A percentile compares a stretch with the other conserved stretches of the same genome.
Evolutionary conservation across 2,329 filamentous ascomycete genomes (phyloP).

Genomic region (Alternaria postmessia): DNA sequence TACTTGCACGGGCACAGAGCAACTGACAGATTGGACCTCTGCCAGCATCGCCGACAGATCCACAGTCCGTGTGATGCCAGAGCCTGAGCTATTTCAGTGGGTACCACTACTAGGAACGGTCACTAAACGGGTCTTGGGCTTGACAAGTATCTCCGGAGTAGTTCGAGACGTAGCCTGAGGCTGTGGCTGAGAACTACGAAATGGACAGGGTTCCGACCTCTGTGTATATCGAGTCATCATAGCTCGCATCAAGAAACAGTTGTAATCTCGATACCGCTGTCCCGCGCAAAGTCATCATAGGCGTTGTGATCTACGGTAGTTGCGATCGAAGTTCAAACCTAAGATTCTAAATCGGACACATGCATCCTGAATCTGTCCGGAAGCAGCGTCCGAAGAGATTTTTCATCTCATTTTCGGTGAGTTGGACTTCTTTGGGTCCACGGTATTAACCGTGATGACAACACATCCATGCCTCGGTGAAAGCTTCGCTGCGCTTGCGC

Average conservation of each 20-base stretch:
- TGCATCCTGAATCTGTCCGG: conserved; percentile 1
- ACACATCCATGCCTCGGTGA: conserved; percentile 4
- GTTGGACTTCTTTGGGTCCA: not conserved
- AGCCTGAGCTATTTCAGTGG: conserved; percentile 2
- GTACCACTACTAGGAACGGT: conserved; percentile 1
- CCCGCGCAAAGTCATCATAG: not conserved
- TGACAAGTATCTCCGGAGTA: not conserved
- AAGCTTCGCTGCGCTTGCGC: conserved; percentile 5
- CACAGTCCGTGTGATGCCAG: not conserved
- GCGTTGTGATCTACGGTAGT: not conserved
- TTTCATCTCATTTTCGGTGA: conserved; percentile 1
- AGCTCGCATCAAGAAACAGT: not conserved
- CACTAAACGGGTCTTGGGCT: not conserved
- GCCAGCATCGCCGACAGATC: conserved; percentile 8
- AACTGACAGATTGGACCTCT: conserved; percentile 1
- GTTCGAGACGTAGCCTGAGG: conserved; percentile 4
- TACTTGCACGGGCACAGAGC: conserved; percentile 2
- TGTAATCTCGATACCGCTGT: not conserved
- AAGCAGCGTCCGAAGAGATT: conserved; percentile 10
- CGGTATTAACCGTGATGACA: not conserved
- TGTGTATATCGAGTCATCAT: not conserved
- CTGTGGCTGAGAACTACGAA: conserved; percentile 2
- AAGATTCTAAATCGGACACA: not conserved
- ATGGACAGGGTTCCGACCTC: not conserved
- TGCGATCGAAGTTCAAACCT: conserved; percentile 2